Conservation (phyloP, 2,329 filamentous ascomycete genomes). For the Furcasterigmium furcatum region DNA sequence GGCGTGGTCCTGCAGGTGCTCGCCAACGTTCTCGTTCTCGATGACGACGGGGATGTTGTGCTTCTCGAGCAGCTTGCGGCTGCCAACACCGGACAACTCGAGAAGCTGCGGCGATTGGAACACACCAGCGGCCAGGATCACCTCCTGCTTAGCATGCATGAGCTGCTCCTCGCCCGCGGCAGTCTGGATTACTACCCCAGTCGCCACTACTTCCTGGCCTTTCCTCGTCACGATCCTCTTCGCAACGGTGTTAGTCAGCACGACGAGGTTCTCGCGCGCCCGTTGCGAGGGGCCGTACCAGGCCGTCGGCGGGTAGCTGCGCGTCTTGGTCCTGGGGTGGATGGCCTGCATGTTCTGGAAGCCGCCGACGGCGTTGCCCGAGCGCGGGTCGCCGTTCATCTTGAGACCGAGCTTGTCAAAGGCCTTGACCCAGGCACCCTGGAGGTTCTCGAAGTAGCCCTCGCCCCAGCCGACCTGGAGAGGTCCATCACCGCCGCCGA, state of each 20-base stretch:
- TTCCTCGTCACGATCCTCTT: conserved; percentile 15
- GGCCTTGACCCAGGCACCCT: conserved; percentile 31
- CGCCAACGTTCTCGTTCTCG: conserved; percentile 31
- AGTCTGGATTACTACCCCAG: conserved; percentile 11
- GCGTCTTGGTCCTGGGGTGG: conserved; percentile 13
- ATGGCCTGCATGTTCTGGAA: conserved; percentile 15
- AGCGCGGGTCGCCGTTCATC: conserved; percentile 13
- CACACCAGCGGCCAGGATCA: conserved; percentile 36
- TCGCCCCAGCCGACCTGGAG: conserved; percentile 32
- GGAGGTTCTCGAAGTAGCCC: conserved; percentile 23
- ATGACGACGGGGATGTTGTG: conserved; percentile 23
- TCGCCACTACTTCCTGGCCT: conserved; percentile 7
- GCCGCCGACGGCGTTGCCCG: conserved; percentile 12
- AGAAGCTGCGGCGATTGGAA: conserved; percentile 38
- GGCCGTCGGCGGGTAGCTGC: conserved; percentile 18
- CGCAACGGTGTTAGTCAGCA: conserved; percentile 16
- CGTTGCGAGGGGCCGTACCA: conserved; percentile 14
- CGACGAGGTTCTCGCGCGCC: conserved; percentile 15
- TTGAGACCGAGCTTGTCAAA: conserved; percentile 27
- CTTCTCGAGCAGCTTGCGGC: conserved; percentile 23
- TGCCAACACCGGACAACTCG: conserved; percentile 37
- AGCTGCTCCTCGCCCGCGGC: conserved; percentile 8
- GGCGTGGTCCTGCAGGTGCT: conserved; percentile 36
- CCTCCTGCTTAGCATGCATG: conserved; percentile 26
- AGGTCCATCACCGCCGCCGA: conserved; percentile 26